Percentiles rank a stretch among this genome's conserved stretches.
Conservation (phyloP, 139 green algal species). For the Gonium pectorale region DNA sequence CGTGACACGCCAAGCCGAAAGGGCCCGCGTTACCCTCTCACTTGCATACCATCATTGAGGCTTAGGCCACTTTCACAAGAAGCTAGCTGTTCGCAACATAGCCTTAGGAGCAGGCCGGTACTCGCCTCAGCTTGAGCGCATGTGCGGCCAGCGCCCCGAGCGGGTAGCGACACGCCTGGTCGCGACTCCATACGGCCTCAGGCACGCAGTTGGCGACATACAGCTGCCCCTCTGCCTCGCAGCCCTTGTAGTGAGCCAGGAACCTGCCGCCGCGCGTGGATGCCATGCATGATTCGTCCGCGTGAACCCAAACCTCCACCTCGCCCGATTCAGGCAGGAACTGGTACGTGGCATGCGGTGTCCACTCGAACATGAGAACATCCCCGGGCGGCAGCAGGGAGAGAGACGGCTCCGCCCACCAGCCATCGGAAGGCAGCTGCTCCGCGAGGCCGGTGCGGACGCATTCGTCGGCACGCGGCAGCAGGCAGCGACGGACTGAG, state of each 20-base stretch:
- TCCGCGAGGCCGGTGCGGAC: background rate
- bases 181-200: constrained; percentile 47
- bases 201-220: constrained; percentile 56
- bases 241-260: constrained; percentile 45
- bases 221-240: constrained; percentile 31
- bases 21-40: no score
- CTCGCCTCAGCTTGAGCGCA: constrained; percentile 57
- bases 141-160: constrained; percentile 53
- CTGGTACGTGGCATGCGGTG: constrained; percentile 57
- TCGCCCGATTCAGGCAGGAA: constrained; percentile 51
- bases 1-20: no score
- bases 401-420: constrained; percentile 68
- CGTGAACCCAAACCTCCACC: constrained; percentile 71
- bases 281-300: constrained; percentile 66
- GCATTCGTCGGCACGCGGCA: constrained; percentile 4
- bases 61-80: no score
- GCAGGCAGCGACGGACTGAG: background rate
- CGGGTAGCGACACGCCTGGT: constrained; percentile 18
- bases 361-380: constrained; percentile 69
- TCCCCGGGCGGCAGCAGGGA: constrained; percentile 61
- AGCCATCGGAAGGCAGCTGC: constrained; percentile 42
- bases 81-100: no score
- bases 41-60: no score
- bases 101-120: no score
- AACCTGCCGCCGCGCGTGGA: constrained; percentile 47